Percentiles rank a stretch among this genome's conserved stretches.
Conservation (phyloP, 2,329 filamentous ascomycete species). For the Penicillium corylophilum region DNA sequence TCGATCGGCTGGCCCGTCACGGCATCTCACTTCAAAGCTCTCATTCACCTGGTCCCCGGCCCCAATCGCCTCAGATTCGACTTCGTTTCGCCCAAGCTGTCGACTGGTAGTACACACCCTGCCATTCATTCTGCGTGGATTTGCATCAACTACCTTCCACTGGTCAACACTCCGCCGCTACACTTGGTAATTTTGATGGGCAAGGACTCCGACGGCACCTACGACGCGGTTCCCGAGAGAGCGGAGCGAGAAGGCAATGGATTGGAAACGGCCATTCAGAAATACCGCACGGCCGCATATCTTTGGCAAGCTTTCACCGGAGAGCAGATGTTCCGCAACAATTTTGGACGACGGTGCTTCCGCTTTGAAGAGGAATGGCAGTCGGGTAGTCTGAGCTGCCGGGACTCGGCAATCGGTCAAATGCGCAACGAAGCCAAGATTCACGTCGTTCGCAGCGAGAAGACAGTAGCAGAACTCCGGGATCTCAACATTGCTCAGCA, state of each 20-base stretch:
- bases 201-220: conserved; percentile 83
- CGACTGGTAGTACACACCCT: conserved; percentile 62
- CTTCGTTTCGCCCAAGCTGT: conserved; percentile 78
- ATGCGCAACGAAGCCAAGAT: conserved; percentile 91
- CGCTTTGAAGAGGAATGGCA: conserved; percentile 96
- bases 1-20: conserved; percentile 81
- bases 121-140: conserved; percentile 73
- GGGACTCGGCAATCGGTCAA: conserved; percentile 67
- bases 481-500: conserved; percentile 78
- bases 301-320: conserved; percentile 96
- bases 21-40: conserved; percentile 85
- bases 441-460: conserved; percentile 77
- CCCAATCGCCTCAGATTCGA: conserved; percentile 87
- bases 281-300: conserved; percentile 93
- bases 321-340: conserved; percentile 92
- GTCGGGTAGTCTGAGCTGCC: conserved; percentile 72
- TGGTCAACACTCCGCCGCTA: conserved; percentile 75
- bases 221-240: conserved; percentile 75
- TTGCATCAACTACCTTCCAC: conserved; percentile 80
- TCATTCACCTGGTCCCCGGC: conserved; percentile 87
- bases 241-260: conserved; percentile 77
- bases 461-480: conserved; percentile 80
- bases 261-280: conserved; percentile 75
- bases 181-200: conserved; percentile 86
- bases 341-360: conserved; percentile 80